Conservation (phyloP, 371 early-diverging fungal genomes). For the Mortierella sp. region DNA sequence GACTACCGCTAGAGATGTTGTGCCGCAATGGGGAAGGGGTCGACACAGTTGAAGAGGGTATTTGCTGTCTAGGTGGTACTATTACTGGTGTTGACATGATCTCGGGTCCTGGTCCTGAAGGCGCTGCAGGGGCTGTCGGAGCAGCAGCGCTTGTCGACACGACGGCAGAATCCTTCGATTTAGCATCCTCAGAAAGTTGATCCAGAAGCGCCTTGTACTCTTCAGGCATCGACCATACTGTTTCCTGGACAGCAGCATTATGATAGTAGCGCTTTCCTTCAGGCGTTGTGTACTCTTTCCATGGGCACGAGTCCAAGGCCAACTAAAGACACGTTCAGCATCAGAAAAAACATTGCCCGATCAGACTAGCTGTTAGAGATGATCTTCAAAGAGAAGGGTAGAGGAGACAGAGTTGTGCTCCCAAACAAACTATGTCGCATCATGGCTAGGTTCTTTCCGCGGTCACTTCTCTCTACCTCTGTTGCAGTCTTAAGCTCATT, state of each 20-base stretch:
- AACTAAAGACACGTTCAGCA: constrained; percentile 46
- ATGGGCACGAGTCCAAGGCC: constrained; percentile 74
- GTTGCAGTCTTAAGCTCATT: constrained; percentile 87
- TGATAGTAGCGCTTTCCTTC: constrained; percentile 92
- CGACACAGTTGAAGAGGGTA: constrained; percentile 30
- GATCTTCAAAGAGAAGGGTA: background rate
- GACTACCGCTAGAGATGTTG: constrained; percentile 14
- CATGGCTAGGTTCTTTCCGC: background rate
- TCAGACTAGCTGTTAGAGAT: background rate
- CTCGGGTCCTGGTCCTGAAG: background rate
- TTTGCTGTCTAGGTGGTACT: constrained; percentile 19
- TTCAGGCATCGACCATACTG: constrained; percentile 88
- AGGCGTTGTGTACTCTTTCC: constrained; percentile 90
- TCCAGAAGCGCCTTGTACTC: constrained; percentile 71
- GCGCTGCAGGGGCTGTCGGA: background rate
- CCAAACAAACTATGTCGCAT: background rate
- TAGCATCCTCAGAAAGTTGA: constrained; percentile 55
- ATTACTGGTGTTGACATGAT: background rate
- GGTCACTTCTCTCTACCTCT: constrained; percentile 62
- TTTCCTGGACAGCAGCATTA: constrained; percentile 82
- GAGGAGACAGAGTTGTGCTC: too few species aligned
- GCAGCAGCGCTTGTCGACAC: constrained; percentile 1
- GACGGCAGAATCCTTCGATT: constrained; percentile 49
- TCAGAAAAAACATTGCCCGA: background rate
- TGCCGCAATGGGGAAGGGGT: constrained; percentile 41